Evolutionary conservation across 345 rosid genomes (phyloP).

Genomic region (Linum trigynum): DNA sequence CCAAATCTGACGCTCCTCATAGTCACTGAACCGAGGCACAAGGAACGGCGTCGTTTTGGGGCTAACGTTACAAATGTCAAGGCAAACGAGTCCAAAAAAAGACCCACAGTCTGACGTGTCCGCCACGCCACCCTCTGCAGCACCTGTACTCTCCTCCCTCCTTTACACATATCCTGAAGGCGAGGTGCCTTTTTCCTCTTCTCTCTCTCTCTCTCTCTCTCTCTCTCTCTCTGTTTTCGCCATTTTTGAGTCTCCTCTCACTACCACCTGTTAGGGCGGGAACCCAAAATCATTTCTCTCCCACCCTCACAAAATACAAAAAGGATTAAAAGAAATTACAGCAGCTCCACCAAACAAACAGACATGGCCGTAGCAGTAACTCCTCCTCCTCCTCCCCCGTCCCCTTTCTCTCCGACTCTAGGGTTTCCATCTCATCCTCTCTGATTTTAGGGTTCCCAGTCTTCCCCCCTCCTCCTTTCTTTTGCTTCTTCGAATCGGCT

Average conservation of each 20-base stretch:
- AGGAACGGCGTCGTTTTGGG: not conserved
- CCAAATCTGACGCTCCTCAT: too few species aligned
- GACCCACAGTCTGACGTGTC: not conserved
- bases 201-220: not conserved
- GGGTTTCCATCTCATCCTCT: constrained; percentile 16
- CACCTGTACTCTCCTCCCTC: not conserved
- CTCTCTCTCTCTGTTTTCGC: constrained; percentile 8
- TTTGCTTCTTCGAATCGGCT: constrained; percentile 23
- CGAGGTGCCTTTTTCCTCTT: too few species aligned
- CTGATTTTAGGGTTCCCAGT: constrained; percentile 5
- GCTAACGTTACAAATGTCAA: not conserved
- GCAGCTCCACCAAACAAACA: not conserved
- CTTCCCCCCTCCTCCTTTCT: not conserved
- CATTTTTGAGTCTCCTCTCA: constrained; percentile 15
- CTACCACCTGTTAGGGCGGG: constrained; percentile 46
- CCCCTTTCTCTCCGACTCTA: constrained; percentile 7
- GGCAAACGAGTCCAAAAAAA: not conserved
- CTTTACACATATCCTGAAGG: not conserved
- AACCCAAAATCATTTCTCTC: constrained; percentile 19
- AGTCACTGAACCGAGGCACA: too few species aligned
- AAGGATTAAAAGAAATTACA: not conserved
- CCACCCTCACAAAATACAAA: not conserved
- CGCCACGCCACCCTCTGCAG: not conserved
- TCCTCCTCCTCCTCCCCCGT: constrained; percentile 8
- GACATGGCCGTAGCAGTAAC: not conserved